These are phyloP conservation scores for Cichorium intybus DNA, from an alignment of 140 eudicot species.

Conservation along the genomic window DNA sequence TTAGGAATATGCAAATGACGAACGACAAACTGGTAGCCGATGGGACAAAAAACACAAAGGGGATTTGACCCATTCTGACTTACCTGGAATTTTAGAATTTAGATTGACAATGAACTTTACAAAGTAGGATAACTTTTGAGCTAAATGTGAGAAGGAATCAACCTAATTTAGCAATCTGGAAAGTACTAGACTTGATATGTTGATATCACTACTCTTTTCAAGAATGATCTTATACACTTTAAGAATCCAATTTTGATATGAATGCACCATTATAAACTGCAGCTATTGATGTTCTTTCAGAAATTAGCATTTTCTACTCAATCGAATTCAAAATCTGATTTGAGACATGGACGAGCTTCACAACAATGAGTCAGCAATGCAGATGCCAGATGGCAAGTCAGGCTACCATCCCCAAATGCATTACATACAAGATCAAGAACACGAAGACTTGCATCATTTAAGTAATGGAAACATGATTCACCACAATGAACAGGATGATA, in stretches of 20 bases:
- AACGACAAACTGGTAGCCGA: neutral
- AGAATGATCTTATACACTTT: neutral
- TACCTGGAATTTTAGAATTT: neutral
- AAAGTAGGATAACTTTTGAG: neutral
- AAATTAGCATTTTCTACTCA: neutral
- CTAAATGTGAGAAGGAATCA: neutral
- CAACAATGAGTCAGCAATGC: constrained; percentile 32
- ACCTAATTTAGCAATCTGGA: neutral
- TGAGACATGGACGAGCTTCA: constrained; percentile 40
- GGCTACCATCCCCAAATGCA: constrained; percentile 28
- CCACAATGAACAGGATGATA: constrained; percentile 33
- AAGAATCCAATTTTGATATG: neutral
- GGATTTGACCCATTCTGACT: neutral
- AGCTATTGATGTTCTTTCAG: neutral
- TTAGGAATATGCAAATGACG: too few species aligned
- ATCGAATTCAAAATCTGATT: neutral
- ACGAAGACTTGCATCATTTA: constrained; percentile 41
- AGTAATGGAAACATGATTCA: constrained; percentile 36
- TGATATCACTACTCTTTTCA: neutral
- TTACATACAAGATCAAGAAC: constrained; percentile 40
- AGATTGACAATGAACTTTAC: neutral
- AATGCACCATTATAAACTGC: too few species aligned
- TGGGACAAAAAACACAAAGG: too few species aligned
- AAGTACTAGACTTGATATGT: neutral
- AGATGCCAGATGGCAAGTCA: neutral